These are phyloP conservation scores for Haberlea rhodopensis DNA, from an alignment of 257 asterid species.

Conservation along the genomic window DNA sequence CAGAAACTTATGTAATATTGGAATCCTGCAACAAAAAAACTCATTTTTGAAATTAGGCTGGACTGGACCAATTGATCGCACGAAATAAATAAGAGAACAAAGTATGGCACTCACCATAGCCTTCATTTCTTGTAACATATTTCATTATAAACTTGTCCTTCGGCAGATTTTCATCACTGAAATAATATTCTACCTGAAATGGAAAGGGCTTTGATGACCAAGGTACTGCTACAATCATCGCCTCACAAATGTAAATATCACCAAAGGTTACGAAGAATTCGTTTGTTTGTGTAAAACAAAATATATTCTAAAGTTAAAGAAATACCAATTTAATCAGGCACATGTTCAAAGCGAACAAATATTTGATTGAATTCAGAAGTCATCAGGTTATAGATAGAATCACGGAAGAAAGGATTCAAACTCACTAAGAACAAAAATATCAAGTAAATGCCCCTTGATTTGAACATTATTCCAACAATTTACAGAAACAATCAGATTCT, in stretches of 20 bases:
- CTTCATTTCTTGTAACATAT: constrained; percentile 54
- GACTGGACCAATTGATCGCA: background rate
- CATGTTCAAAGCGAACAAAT: background rate
- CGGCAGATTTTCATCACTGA: constrained; percentile 86
- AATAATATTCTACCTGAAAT: constrained; percentile 89
- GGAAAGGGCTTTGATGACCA: background rate
- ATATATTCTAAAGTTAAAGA: background rate
- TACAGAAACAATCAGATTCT: background rate
- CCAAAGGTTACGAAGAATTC: constrained; percentile 5
- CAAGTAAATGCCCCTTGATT: background rate
- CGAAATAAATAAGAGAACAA: constrained; percentile 8
- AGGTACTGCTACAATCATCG: background rate
- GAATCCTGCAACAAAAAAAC: too few relatives aligned
- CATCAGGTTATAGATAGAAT: constrained; percentile 1
- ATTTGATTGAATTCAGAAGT: constrained; percentile 9
- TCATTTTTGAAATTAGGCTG: background rate
- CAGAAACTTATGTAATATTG: too few relatives aligned
- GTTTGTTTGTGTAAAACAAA: background rate
- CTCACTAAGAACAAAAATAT: background rate
- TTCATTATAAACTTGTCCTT: constrained; percentile 77
- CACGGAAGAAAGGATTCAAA: background rate
- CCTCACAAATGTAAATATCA: background rate
- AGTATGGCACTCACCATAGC: constrained; percentile 61
- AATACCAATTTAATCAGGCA: background rate
- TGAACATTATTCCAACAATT: background rate